Conservation (phyloP, 2,329 filamentous ascomycete genomes). For the Phoma herbarum region DNA sequence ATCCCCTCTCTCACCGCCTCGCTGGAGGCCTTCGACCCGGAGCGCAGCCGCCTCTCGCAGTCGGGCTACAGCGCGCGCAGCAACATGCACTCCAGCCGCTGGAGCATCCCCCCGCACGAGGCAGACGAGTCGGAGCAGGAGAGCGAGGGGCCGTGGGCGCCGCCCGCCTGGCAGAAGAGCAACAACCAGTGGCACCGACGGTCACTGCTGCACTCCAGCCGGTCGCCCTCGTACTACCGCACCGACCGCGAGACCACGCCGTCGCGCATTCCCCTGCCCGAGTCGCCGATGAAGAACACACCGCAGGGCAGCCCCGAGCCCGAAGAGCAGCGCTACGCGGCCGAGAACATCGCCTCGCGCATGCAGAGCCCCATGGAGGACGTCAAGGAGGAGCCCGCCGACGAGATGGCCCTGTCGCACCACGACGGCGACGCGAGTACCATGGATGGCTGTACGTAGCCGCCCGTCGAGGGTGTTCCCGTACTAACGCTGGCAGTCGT, state of each 20-base stretch:
- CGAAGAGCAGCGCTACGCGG: slow-evolving; percentile 44
- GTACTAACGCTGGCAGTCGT: slow-evolving; percentile 68
- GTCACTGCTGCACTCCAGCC: slow-evolving; percentile 56
- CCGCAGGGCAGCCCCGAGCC: slow-evolving; percentile 63
- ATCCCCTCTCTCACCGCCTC: slow-evolving; percentile 52
- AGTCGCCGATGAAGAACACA: slow-evolving; percentile 65
- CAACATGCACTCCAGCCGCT: slow-evolving; percentile 65
- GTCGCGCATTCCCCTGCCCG: slow-evolving; percentile 67
- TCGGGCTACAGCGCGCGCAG: slow-evolving; percentile 63
- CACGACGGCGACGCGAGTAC: slow-evolving; percentile 36
- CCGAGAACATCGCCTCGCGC: slow-evolving; percentile 47
- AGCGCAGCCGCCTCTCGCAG: slow-evolving; percentile 44
- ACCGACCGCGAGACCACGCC: slow-evolving; percentile 61
- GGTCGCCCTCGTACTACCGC: slow-evolving; percentile 68
- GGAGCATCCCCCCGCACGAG: slow-evolving; percentile 49
- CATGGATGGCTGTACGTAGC: slow-evolving; percentile 48
- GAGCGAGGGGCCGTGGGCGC: slow-evolving; percentile 66
- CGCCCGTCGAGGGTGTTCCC: slow-evolving; percentile 16
- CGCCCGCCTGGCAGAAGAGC: slow-evolving; percentile 68
- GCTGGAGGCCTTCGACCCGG: slow-evolving; percentile 51
- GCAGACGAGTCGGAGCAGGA: slow-evolving; percentile 56
- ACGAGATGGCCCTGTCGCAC: slow-evolving; percentile 39
- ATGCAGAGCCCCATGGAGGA: slow-evolving; percentile 46
- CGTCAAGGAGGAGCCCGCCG: slow-evolving; percentile 31
- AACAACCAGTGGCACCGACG: slow-evolving; percentile 67